Evolutionary conservation across 441 rosid genomes (phyloP).

Genomic region (Populus hybrid): DNA sequence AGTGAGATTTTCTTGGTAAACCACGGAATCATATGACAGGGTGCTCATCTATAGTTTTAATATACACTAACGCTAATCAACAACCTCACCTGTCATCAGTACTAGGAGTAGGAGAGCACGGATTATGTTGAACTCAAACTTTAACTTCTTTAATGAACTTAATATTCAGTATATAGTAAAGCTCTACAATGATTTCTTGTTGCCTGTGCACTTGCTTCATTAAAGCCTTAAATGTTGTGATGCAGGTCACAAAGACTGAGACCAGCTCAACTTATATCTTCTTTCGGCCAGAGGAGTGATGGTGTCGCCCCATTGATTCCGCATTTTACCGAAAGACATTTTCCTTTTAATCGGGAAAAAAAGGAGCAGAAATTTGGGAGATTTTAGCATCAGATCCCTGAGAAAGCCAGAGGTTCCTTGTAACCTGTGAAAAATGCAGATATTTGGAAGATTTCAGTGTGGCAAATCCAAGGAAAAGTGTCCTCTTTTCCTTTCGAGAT

Average conservation of each 20-base stretch:
- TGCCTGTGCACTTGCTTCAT: slow-evolving; percentile 1
- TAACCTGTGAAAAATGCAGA: background rate
- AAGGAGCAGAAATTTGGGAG: background rate
- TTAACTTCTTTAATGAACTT: background rate
- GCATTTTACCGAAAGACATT: background rate
- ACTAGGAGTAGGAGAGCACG: background rate
- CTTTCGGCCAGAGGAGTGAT: slow-evolving; percentile 58
- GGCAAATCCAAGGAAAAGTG: background rate
- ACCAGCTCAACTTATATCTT: slow-evolving; percentile 68
- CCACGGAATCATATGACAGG: background rate
- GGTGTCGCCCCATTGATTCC: background rate
- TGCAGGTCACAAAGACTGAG: slow-evolving; percentile 86
- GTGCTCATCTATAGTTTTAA: background rate
- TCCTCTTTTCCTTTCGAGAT: background rate
- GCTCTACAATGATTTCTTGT: background rate
- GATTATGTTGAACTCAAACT: background rate
- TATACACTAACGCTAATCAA: background rate
- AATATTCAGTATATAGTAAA: background rate
- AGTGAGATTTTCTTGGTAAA: background rate
- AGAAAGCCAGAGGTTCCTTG: background rate
- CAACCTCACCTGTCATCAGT: background rate
- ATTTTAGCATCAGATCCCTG: slow-evolving; percentile 5
- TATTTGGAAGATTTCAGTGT: background rate
- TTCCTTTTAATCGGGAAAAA: background rate
- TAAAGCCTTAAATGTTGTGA: slow-evolving; percentile 9